Conservation (phyloP, 164 flowering plant genomes). For the Aristolochia fimbriata region DNA sequence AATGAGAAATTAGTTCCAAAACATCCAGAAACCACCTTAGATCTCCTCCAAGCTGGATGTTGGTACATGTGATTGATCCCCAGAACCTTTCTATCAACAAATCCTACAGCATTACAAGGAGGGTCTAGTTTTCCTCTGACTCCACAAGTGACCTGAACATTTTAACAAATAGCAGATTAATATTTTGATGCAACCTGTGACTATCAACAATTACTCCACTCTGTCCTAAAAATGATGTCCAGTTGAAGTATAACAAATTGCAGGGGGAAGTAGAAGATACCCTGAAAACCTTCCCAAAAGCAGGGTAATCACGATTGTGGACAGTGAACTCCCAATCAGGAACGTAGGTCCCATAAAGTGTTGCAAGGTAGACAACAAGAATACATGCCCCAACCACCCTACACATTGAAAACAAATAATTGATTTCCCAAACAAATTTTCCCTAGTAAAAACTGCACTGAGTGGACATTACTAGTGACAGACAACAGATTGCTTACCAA, state of each 20-base stretch:
- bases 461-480: too few relatives aligned
- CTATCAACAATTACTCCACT: too few relatives aligned
- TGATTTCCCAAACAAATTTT: too few relatives aligned
- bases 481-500: conserved; percentile 35
- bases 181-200: background rate
- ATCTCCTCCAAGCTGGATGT: conserved; percentile 89
- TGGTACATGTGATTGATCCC: conserved; percentile 74
- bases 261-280: background rate
- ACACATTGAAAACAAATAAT: conserved; percentile 7
- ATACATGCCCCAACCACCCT: conserved; percentile 62
- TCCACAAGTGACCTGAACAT: conserved; percentile 49
- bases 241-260: too few relatives aligned
- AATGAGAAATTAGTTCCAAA: background rate
- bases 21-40: conserved; percentile 32
- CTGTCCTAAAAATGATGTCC: too few relatives aligned
- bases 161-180: background rate
- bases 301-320: conserved; percentile 30
- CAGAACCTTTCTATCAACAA: conserved; percentile 54
- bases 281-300: conserved; percentile 44
- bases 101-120: conserved; percentile 89
- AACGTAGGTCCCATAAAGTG: conserved; percentile 67
- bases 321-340: conserved; percentile 82
- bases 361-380: conserved; percentile 46
- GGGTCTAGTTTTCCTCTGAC: conserved; percentile 72
- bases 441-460: too few relatives aligned